Evolutionary conservation across 2,329 filamentous ascomycete genomes (phyloP).

Genomic region (Ceratocystis smalleyi): DNA sequence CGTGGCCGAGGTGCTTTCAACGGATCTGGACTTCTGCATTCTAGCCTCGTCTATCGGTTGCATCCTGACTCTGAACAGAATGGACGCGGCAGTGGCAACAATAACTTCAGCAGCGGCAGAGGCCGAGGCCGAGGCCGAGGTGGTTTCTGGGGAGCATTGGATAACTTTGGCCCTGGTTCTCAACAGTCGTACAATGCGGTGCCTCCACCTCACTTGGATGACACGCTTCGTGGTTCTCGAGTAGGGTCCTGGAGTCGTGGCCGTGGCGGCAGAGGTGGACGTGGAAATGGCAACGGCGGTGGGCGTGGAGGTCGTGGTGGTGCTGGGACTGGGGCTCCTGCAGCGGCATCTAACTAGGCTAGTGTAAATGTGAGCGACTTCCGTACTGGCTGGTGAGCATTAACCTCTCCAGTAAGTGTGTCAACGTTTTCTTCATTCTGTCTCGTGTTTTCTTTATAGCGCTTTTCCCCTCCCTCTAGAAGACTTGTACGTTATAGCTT

Average conservation of each 20-base stretch:
- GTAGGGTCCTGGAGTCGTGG: constrained; percentile 22
- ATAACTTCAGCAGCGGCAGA: constrained; percentile 15
- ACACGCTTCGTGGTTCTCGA: constrained; percentile 29
- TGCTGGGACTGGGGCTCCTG: constrained; percentile 19
- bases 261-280: constrained; percentile 21
- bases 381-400: neutral
- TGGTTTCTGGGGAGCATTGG: constrained; percentile 17
- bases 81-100: constrained; percentile 19
- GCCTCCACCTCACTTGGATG: constrained; percentile 41
- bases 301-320: constrained; percentile 25
- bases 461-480: neutral
- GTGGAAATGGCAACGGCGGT: constrained; percentile 26
- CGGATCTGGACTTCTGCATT: constrained; percentile 14
- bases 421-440: neutral
- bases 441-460: neutral
- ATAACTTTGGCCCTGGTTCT: neutral
- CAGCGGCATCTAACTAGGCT: constrained; percentile 17
- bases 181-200: constrained; percentile 35
- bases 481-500: neutral
- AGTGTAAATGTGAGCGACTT: constrained; percentile 12
- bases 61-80: constrained; percentile 15
- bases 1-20: constrained; percentile 16
- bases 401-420: neutral
- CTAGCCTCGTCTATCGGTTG: constrained; percentile 16
- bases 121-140: constrained; percentile 22